Percentiles rank a stretch among this genome's conserved stretches.
phyloP scores from a whole-genome alignment of 2,329 filamentous ascomycete genomes.

The Fusarium globosum region DNA sequence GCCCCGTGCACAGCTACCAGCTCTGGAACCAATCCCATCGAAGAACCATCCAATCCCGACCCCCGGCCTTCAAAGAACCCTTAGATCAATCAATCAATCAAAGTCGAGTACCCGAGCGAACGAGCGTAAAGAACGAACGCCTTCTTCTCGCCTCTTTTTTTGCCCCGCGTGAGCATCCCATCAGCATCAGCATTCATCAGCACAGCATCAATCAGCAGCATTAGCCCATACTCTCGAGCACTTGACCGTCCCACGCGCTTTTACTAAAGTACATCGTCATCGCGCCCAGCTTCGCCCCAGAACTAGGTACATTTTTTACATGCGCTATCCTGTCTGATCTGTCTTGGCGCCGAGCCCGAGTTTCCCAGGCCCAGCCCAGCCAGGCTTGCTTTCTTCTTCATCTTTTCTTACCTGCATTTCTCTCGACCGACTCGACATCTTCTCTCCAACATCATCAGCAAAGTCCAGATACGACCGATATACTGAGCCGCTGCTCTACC shows the following conservation, averaged over 20 bases:
- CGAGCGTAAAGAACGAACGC: not conserved
- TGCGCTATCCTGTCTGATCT: constrained; percentile 27
- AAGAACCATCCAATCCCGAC: constrained; percentile 2
- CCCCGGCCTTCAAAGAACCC: constrained; percentile 8
- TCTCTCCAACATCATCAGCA: constrained; percentile 3
- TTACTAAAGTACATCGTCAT: constrained; percentile 18
- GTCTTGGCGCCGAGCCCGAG: constrained; percentile 36
- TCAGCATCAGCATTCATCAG: constrained; percentile 23
- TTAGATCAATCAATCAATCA: constrained; percentile 11
- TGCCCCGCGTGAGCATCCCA: constrained; percentile 34
- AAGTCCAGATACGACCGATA: not conserved
- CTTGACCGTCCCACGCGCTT: constrained; percentile 13
- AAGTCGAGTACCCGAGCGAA: constrained; percentile 2
- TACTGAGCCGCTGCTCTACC: not conserved
- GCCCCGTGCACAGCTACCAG: constrained; percentile 29
- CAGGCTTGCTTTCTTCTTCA: constrained; percentile 4
- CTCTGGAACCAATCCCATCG: constrained; percentile 16
- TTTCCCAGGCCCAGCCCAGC: constrained; percentile 18
- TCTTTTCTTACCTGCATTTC: constrained; percentile 24
- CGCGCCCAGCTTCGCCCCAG: constrained; percentile 13
- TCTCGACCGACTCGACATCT: constrained; percentile 23
- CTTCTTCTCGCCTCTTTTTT: constrained; percentile 2
- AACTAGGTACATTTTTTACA: constrained; percentile 23
- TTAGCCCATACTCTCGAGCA: not conserved
- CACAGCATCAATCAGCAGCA: constrained; percentile 18